Conservation (phyloP, 257 asterid genomes). For the Avicennia marina region DNA sequence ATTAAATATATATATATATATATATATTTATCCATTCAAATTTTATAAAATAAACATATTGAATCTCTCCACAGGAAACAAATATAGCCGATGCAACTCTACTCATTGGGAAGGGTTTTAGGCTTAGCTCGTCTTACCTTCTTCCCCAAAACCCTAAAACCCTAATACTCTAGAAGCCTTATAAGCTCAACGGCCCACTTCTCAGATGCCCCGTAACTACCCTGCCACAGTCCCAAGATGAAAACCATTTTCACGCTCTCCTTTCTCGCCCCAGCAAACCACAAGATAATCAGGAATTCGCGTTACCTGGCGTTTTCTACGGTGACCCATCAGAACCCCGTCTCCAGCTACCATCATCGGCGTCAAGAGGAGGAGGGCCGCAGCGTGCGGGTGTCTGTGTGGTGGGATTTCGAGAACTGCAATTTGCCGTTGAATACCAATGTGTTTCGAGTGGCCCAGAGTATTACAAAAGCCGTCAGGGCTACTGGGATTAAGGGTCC, state of each 20-base stretch:
- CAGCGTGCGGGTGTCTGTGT: constrained; percentile 75
- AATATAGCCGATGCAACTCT: too few relatives aligned
- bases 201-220: neutral
- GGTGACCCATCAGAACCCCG: constrained; percentile 18
- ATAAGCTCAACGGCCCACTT: neutral
- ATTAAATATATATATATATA: too few relatives aligned
- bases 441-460: constrained; percentile 59
- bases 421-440: constrained; percentile 46
- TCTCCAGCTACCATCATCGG: constrained; percentile 29
- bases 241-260: constrained; percentile 30
- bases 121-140: too few relatives aligned
- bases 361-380: constrained; percentile 77
- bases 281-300: constrained; percentile 15
- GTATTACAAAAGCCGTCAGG: constrained; percentile 67
- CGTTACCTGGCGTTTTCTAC: constrained; percentile 21
- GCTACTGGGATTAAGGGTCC: constrained; percentile 88
- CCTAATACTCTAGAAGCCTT: too few relatives aligned
- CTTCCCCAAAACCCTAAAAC: too few relatives aligned
- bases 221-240: constrained; percentile 21
- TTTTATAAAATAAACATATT: too few relatives aligned
- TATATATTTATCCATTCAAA: too few relatives aligned
- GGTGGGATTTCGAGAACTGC: constrained; percentile 99
- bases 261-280: constrained; percentile 21
- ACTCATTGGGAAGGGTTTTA: too few relatives aligned
- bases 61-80: too few relatives aligned